phyloP scores from a whole-genome alignment of 495 filamentous ascomycete species.

The Aspergillus carlsbadensis region DNA sequence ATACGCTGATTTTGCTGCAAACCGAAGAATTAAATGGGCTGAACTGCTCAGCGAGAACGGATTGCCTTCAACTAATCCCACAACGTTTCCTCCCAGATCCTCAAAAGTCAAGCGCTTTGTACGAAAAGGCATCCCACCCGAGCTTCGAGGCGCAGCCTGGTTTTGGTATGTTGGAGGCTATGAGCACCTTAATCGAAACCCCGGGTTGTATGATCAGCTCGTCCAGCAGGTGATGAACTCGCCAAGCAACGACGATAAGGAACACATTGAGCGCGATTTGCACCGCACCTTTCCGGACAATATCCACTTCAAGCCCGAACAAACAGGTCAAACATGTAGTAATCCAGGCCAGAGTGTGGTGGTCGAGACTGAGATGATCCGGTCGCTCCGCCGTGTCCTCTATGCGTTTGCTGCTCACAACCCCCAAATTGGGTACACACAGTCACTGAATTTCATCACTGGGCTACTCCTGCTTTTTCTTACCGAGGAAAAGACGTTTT shows the following conservation, averaged over 20 bases:
- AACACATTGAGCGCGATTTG: slow-evolving; percentile 92
- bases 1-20: slow-evolving; percentile 68
- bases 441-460: slow-evolving; percentile 96
- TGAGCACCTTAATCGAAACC: slow-evolving; percentile 67
- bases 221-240: slow-evolving; percentile 61
- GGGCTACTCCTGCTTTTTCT: slow-evolving; percentile 93
- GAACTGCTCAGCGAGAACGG: slow-evolving; percentile 73
- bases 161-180: slow-evolving; percentile 96
- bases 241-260: slow-evolving; percentile 67
- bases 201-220: slow-evolving; percentile 70
- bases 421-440: slow-evolving; percentile 90
- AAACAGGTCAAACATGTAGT: slow-evolving; percentile 23
- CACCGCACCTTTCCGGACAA: slow-evolving; percentile 97
- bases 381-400: slow-evolving; percentile 78
- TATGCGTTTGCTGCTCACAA: slow-evolving; percentile 88
- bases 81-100: slow-evolving; percentile 74
- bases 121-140: slow-evolving; percentile 92
- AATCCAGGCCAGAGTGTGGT: slow-evolving; percentile 31
- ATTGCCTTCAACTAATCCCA: slow-evolving; percentile 67
- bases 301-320: slow-evolving; percentile 80
- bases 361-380: slow-evolving; percentile 73
- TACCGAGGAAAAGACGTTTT: slow-evolving; percentile 87
- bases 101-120: slow-evolving; percentile 84
- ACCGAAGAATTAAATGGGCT: slow-evolving; percentile 78
- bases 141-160: slow-evolving; percentile 92